Conservation (phyloP, 164 flowering plant species). For the Chloranthus sessilifolius region DNA sequence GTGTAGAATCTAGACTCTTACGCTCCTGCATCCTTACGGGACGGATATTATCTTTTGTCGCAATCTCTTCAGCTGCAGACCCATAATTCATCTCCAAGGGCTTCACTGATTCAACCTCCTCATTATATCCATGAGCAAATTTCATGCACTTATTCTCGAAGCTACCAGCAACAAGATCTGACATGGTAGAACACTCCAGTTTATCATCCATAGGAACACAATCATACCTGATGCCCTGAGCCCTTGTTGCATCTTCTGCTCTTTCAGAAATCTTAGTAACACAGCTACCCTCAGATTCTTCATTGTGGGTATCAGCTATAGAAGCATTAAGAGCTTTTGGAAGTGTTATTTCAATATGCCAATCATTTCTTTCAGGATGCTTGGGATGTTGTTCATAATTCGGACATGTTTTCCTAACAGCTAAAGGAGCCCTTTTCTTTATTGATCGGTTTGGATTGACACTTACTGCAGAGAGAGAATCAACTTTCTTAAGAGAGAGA, state of each 20-base stretch:
- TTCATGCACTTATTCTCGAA: constrained; percentile 37
- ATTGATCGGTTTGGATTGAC: constrained; percentile 9
- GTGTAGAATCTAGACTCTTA: constrained; percentile 68
- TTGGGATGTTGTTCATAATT: constrained; percentile 27
- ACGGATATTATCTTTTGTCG: constrained; percentile 26
- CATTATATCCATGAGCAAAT: constrained; percentile 28
- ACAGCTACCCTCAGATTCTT: constrained; percentile 71
- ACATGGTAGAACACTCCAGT: constrained; percentile 52
- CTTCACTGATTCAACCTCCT: constrained; percentile 25
- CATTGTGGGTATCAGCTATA: constrained; percentile 31
- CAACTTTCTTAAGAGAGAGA: constrained; percentile 23
- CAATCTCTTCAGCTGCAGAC: constrained; percentile 36
- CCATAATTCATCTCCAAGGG: constrained; percentile 22
- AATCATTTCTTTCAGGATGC: constrained; percentile 41
- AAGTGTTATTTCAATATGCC: constrained; percentile 68
- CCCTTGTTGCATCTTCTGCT: constrained; percentile 23
- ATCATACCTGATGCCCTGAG: constrained; percentile 34
- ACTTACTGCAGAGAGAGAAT: constrained; percentile 6
- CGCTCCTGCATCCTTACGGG: constrained; percentile 38
- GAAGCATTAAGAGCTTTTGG: constrained; percentile 33
- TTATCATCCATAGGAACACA: constrained; percentile 50
- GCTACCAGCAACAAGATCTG: constrained; percentile 35
- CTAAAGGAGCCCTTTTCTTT: constrained; percentile 45
- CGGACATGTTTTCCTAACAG: constrained; percentile 36
- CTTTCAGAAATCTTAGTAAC: constrained; percentile 43